Evolutionary conservation across 805 yeast species (phyloP).

Genomic region (Candida glaebosa): DNA sequence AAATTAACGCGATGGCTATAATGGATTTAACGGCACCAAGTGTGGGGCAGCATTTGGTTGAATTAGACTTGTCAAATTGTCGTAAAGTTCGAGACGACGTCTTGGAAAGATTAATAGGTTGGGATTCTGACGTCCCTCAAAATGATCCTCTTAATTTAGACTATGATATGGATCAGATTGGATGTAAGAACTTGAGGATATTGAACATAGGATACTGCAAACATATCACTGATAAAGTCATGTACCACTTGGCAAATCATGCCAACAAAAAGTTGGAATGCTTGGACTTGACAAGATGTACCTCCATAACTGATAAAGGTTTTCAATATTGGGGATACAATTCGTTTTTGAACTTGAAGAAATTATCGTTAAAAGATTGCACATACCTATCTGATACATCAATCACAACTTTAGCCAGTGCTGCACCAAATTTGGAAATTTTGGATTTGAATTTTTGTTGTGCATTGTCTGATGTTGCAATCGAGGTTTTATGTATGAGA

Average conservation of each 20-base stretch:
- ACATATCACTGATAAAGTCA: conserved; percentile 63
- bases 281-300: conserved; percentile 69
- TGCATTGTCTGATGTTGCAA: conserved; percentile 63
- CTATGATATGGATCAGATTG: conserved; percentile 30
- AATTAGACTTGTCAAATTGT: conserved; percentile 68
- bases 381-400: conserved; percentile 68
- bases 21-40: conserved; percentile 70
- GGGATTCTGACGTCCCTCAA: conserved; percentile 20
- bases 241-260: conserved; percentile 58
- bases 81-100: conserved; percentile 71
- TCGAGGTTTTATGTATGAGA: conserved; percentile 65
- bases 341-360: conserved; percentile 50
- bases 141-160: conserved; percentile 9
- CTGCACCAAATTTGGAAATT: conserved; percentile 54
- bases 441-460: conserved; percentile 73
- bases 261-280: conserved; percentile 53
- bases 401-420: conserved; percentile 55
- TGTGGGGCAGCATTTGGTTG: conserved; percentile 56
- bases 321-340: conserved; percentile 62
- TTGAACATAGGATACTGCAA: conserved; percentile 72
- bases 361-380: conserved; percentile 63
- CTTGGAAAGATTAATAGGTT: conserved; percentile 64
- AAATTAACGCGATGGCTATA: conserved; percentile 74
- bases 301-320: conserved; percentile 74
- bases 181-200: conserved; percentile 56